Base-by-base conservation (phyloP, 2,329 filamentous ascomycete genomes). In the Epichloe glyceriae region DNA sequence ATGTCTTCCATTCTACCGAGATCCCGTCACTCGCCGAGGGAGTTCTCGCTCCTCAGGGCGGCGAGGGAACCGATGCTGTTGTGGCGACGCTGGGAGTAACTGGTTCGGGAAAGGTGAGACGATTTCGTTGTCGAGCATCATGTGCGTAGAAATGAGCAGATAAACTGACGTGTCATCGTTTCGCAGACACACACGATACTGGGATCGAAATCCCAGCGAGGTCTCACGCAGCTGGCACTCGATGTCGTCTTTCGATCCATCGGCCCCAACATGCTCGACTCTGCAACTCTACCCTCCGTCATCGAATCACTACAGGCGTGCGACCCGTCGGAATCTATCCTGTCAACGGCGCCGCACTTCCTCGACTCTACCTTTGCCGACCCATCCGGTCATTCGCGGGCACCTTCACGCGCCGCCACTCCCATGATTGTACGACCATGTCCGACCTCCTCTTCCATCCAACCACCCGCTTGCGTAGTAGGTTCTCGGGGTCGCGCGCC, bases 31-130 rank as follows among this genome's bases (percentile, higher is more conserved):
- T 96, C 42, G 78, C 96, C 6, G 83, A 91, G 60, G 88, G 88
- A 19, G 89, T 95, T 3, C 64, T 98, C 41, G 84, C 84, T 6
- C 76, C 79, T 20, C 73, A 79, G 43, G 83, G 84, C 35, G 79
- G 83, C 47, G 85, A 93, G 56, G 88, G 89, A 17, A 84, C 88
- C 56, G 91, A 97, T 75, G 90, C 88, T 10, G 71, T 97, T 51
- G 72, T 98, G 50, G 93, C 93, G 33, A 97, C 93, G 6, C 68
- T 98, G 52, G 93, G 93, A 15, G 89, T 96, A 42, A 96, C 91
- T 7, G 93, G 93, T 12, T 96, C 90, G 47, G 93, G 93, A 66
- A 98, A 98, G 82, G 91, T 95, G 60, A 46, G 61, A 40, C 26
- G 11, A 40, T 20, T 11, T 14, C 10, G 22, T 12, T 12, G 33